phyloP scores from a whole-genome alignment of 306 rosid genomes.

The Betula pendula region DNA sequence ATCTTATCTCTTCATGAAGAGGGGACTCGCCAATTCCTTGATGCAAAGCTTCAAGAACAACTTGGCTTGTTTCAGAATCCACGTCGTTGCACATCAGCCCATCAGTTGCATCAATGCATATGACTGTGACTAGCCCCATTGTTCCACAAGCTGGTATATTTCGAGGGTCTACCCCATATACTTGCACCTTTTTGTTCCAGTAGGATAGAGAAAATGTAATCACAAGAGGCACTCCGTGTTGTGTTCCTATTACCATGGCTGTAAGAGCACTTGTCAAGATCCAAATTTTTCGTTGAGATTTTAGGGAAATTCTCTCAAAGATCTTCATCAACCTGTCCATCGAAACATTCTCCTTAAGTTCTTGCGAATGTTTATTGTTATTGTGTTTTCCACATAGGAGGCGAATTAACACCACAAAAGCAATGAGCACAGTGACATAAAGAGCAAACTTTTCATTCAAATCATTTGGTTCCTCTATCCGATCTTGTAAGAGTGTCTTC shows the following conservation, averaged over 20 bases:
- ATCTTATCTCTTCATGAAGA: constrained; percentile 19
- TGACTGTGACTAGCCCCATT: constrained; percentile 57
- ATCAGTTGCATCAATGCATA: constrained; percentile 53
- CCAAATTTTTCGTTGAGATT: constrained; percentile 48
- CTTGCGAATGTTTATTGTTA: constrained; percentile 46
- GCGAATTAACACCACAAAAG: constrained; percentile 45
- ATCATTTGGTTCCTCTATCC: constrained; percentile 43
- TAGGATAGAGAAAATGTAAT: constrained; percentile 41
- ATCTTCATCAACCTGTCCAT: constrained; percentile 26
- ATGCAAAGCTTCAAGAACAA: constrained; percentile 30
- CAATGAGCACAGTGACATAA: constrained; percentile 33
- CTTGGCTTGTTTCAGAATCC: constrained; percentile 7
- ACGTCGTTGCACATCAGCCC: constrained; percentile 22
- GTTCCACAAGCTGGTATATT: constrained; percentile 58
- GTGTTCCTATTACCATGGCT: constrained; percentile 42
- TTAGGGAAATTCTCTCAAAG: constrained; percentile 35
- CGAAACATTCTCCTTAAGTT: constrained; percentile 45
- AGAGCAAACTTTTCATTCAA: constrained; percentile 40
- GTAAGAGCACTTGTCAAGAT: constrained; percentile 37
- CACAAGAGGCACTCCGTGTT: constrained; percentile 58
- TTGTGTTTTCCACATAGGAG: constrained; percentile 34
- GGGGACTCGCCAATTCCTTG: constrained; percentile 41
- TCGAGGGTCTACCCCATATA: constrained; percentile 17
- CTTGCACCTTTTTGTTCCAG: constrained; percentile 34
- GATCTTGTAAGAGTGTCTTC: constrained; percentile 38